Percentiles rank a stretch among this genome's conserved stretches.
phyloP scores from a whole-genome alignment of 2,329 filamentous ascomycete genomes.

The Exophiala calicioides region DNA sequence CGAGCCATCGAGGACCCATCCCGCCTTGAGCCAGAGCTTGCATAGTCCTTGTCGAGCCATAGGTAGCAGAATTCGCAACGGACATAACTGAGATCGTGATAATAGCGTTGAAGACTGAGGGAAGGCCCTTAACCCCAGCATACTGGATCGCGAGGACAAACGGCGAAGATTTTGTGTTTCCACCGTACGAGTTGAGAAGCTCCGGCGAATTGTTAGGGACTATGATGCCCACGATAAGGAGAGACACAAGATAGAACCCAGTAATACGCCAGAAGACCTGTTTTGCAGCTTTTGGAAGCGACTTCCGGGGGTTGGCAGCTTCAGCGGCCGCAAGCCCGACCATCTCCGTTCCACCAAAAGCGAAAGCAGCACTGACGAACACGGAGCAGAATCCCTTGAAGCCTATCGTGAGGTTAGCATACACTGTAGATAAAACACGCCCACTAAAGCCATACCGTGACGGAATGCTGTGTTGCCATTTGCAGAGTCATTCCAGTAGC shows the following conservation, averaged over 20 bases:
- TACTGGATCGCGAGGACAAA: slow-evolving; percentile 91
- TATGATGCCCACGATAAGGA: slow-evolving; percentile 77
- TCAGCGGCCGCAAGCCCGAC: slow-evolving; percentile 63
- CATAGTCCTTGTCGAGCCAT: slow-evolving; percentile 85
- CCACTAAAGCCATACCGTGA: no score
- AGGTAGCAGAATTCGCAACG: slow-evolving; percentile 88
- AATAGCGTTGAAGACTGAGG: slow-evolving; percentile 88
- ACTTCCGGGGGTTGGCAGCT: slow-evolving; percentile 63
- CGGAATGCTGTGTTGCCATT: no score
- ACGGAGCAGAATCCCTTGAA: slow-evolving; percentile 60
- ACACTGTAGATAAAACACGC: slow-evolving; percentile 63
- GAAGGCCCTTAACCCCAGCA: slow-evolving; percentile 76
- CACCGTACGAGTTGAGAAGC: slow-evolving; percentile 61
- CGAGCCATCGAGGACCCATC: slow-evolving; percentile 74
- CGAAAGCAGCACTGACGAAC: slow-evolving; percentile 64
- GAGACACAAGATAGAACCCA: slow-evolving; percentile 82
- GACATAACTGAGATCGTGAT: slow-evolving; percentile 87
- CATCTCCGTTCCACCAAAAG: slow-evolving; percentile 64
- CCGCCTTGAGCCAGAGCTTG: slow-evolving; percentile 84
- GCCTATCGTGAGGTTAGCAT: slow-evolving; percentile 42
- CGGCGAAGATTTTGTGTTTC: slow-evolving; percentile 74
- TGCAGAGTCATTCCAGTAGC: slow-evolving; percentile 76
- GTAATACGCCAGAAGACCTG: slow-evolving; percentile 94
- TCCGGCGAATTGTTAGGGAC: slow-evolving; percentile 65
- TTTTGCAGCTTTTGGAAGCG: slow-evolving; percentile 81